Percentiles rank a stretch among this genome's conserved stretches.
Evolutionary conservation across 106 monocot genomes (phyloP).

Genomic region (Apostasia shenzhenica): DNA sequence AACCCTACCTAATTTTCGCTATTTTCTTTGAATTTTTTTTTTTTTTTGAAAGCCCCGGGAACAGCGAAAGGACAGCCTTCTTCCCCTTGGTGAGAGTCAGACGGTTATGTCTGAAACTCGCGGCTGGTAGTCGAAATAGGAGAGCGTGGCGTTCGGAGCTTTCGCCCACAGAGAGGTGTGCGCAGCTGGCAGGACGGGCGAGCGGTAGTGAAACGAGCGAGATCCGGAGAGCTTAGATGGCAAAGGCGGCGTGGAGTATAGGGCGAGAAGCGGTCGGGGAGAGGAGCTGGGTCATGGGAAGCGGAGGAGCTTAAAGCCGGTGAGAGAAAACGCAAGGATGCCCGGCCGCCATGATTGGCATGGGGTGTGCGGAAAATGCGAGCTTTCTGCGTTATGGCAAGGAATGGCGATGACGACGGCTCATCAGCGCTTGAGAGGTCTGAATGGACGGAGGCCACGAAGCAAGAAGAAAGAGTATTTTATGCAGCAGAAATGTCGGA

Average conservation of each 20-base stretch:
- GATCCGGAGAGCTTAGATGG: neutral
- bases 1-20: too few species aligned
- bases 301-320: neutral
- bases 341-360: slow-evolving; percentile 1
- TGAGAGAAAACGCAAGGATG: neutral
- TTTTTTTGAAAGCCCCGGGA: slow-evolving; percentile 70
- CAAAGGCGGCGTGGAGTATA: neutral
- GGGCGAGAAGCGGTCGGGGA: neutral
- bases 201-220: slow-evolving; percentile 1
- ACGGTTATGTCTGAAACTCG: slow-evolving; percentile 42
- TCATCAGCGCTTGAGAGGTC: neutral
- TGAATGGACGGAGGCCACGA: slow-evolving; percentile 1
- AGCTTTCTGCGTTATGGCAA: too few species aligned
- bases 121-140: slow-evolving; percentile 39
- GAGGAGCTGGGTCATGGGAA: too few species aligned
- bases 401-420: too few species aligned
- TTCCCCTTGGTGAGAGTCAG: slow-evolving; percentile 51
- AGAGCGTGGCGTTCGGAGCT: slow-evolving; percentile 61
- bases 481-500: too few species aligned
- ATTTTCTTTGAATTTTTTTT: too few species aligned
- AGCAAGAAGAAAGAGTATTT: too few species aligned
- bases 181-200: slow-evolving; percentile 5
- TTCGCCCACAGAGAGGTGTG: slow-evolving; percentile 55
- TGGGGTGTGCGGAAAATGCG: neutral
- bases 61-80: slow-evolving; percentile 57